Conservation (phyloP, 306 rosid species). For the Medicago ruthenica region DNA sequence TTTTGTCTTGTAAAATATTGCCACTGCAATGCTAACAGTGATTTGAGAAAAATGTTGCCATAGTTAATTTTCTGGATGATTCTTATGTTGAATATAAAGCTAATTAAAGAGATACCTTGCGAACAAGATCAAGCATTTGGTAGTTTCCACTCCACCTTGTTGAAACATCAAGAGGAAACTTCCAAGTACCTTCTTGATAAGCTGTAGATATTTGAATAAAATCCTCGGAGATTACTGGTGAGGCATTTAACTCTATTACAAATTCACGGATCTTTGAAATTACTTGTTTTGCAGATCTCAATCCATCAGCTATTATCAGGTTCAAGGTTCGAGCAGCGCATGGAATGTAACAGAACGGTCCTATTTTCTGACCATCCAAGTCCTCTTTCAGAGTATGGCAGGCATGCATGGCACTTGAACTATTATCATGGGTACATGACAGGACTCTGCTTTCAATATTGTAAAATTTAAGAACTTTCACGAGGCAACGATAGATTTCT, state of each 20-base stretch:
- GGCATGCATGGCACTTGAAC: constrained; percentile 73
- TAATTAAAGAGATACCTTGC: constrained; percentile 67
- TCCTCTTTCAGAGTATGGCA: constrained; percentile 78
- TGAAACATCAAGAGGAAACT: constrained; percentile 88
- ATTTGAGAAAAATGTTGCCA: not conserved
- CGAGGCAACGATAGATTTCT: constrained; percentile 71
- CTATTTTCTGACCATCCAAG: constrained; percentile 75
- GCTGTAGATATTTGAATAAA: constrained; percentile 72
- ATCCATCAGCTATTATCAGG: constrained; percentile 86
- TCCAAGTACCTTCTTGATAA: constrained; percentile 92
- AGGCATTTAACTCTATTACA: constrained; percentile 74
- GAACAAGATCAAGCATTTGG: constrained; percentile 91
- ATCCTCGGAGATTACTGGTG: constrained; percentile 71
- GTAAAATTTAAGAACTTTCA: constrained; percentile 78
- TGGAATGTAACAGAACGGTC: constrained; percentile 89
- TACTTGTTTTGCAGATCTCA: constrained; percentile 66
- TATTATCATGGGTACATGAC: constrained; percentile 94
- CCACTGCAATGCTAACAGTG: constrained; percentile 19
- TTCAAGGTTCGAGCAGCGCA: constrained; percentile 89
- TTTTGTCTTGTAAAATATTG: constrained; percentile 17
- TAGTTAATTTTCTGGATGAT: not conserved
- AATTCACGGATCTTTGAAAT: constrained; percentile 86
- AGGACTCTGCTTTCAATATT: constrained; percentile 79
- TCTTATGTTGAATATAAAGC: constrained; percentile 23
- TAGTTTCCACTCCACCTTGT: constrained; percentile 92